Base-by-base conservation (phyloP, 257 asterid species). In the Forsythia suspensa region DNA sequence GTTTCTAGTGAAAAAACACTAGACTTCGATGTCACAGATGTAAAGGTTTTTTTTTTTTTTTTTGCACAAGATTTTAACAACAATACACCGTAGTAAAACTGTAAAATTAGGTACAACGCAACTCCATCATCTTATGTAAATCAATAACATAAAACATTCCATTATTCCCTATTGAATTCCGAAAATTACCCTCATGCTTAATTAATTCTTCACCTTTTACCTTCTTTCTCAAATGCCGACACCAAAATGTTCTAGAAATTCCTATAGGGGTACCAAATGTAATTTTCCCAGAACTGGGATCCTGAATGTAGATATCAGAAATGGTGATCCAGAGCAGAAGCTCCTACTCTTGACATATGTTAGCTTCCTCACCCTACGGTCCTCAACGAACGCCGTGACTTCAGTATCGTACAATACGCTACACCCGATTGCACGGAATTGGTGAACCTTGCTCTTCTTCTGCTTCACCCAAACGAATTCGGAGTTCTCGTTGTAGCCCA, bases 401-500 rank as follows among this genome's bases (percentile, higher is more conserved):
- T 81, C 92, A 8, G 87, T 82, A 61, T 93, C 97, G 84, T 90
- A 90, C 84, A 88, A 84, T 1, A 90, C 96, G 79, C 81, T 88
- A 0, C 84, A 85, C 2, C 87, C 73, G 71, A 93, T 93, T 15
- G 83, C 77, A 20, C 80, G 76, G 87, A 93, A 87, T 2, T 78
- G 77, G 55, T 88, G 94, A 41, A 91, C 85, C 41, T 74, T 89
- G 76, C 81, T 82, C 81, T 89, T 81, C 81, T 80, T 90, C 86
- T 91, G 93, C 89, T 81, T 89, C 83, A 91, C 71, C 98, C 96
- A 90, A 10, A 90, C 88, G 84, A 93, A 93, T 0, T 96, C 94
- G 0, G 94, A 75, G 6, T 76, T 82, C 21, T 80, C 87, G 85
- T 90, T 86, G 85, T 88, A 38, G n/a, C 96, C 96, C 13, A 86